Base-by-base conservation (phyloP, 805 yeast species). In the Scheffersomyces ergatensis region DNA sequence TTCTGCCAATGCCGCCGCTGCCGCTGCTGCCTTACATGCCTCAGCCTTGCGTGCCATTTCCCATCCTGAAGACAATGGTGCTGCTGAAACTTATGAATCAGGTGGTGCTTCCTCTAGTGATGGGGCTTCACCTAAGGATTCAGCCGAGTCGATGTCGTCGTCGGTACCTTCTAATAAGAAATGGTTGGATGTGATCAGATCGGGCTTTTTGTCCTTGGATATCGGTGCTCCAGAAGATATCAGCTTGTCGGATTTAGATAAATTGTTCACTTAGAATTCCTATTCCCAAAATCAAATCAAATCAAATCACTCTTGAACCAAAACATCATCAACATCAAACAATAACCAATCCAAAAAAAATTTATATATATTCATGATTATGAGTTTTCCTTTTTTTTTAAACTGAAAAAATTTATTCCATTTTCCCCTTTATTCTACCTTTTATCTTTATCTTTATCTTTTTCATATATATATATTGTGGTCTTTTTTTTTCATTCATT, bases 151-250 rank as follows among this genome's bases (percentile, higher is more conserved):
- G 27, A 38, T 34, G 20, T 35, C 48, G 17, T 43, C 64, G 9
- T 67, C 32, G 15, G 32, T 29, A 14, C 32, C 32, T 29, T 29
- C 69, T 17, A 76, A 80, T 57, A 70, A 75, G 47, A 77, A 76
- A 56, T 86, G 95, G 95, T 62, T 82, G 41, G 77, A 80, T 56
- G 84, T 85, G 27, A 82, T 85, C 34, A 73, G 88, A 53, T 78
- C 83, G 17, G 95, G 95, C 8, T 86, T 86, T 58, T 69, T 85
- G 57, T 75, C 83, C 37, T 86, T 84, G 56, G 92, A 85, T 46
- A 85, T 86, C 50, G 84, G 80, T 25, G 72, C 85, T 27, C 95
- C 95, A 6, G 95, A 86, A 63, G 85, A 84, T 49, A 72, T 82
- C 20, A 80, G 89, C 19, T 69, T 85, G 53, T 84, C 86, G 34